Evolutionary conservation across 257 asterid species (phyloP), one percentile per base, ranked within the genome.

Genomic region (Gynochthodes officinalis): DNA sequence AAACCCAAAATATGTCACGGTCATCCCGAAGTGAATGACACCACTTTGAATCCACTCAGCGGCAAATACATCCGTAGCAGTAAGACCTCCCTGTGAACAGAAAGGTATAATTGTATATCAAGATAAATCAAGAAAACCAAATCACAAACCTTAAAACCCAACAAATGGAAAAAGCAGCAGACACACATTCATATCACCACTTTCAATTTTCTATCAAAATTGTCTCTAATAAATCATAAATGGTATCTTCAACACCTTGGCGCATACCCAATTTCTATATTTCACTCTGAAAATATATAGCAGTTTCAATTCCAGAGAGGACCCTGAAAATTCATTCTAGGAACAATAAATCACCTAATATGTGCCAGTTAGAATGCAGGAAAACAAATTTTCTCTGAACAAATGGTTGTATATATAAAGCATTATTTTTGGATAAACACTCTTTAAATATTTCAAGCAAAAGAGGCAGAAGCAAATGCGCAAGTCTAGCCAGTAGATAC

Each of bases 21-120:
- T 94, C 75, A 80, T 85, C 84, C 99, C 97, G 69, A 91, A 94
- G 83, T 94, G 99, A 84, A 94, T 91, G 48, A 87, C 84, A 65
- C 98, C 98, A 78, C 89, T 83, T 76, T 94, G 89, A 76, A 89
- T 86, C 98, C 98, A 94, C 87, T 94, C 97, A 75, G 80, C 97
- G 50, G 96, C 98, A 87, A 94, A 91, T 80, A 94, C 97, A 87
- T 94, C 99, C 18, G 87, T 91, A 77, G 99, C 95, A 40, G 97
- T 89, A 76, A 91, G 97, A 73, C 97, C 97, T 69, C 99, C 97
- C 99, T 94, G 89, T 61, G 74, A 82, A 67, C 57, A 79, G 74
- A 52, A 70, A 73, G 76, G 70, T 64, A 25, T 54, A 66, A 23
- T 67, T 37, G 77, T n/a, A 66, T 46, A 57, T 79, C 67, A 78